Conservation (phyloP, 371 early-diverging fungal species). For the Mortierella sp. region DNA sequence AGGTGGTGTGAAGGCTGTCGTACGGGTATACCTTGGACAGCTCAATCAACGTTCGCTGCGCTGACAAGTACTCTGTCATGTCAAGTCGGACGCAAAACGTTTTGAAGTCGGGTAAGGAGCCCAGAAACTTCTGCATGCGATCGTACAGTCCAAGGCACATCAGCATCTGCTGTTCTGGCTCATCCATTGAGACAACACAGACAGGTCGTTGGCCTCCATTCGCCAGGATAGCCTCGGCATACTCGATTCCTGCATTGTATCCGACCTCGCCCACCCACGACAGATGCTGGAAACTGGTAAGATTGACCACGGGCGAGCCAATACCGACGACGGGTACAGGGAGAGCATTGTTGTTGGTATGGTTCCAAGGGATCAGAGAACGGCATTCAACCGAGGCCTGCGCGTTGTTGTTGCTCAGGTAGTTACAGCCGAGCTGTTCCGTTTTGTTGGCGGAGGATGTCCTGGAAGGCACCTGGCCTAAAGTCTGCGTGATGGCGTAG, state of each 20-base stretch:
- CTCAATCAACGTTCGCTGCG: conserved; percentile 11
- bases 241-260: conserved; percentile 21
- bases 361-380: conserved; percentile 36
- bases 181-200: conserved; percentile 23
- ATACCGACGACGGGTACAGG: conserved; percentile 33
- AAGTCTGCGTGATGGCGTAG: conserved; percentile 31
- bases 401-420: not conserved
- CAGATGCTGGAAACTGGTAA: conserved; percentile 10
- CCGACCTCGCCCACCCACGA: conserved; percentile 41
- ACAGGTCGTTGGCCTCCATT: conserved; percentile 8
- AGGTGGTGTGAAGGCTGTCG: conserved; percentile 39
- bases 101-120: conserved; percentile 19
- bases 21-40: conserved; percentile 12
- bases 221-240: conserved; percentile 25
- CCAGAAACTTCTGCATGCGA: conserved; percentile 10
- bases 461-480: conserved; percentile 8
- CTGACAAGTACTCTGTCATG: conserved; percentile 2
- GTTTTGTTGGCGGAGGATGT: conserved; percentile 21
- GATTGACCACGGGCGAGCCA: conserved; percentile 15
- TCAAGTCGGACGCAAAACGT: conserved; percentile 25
- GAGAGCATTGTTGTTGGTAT: conserved; percentile 27
- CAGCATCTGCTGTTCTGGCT: conserved; percentile 21
- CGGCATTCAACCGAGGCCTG: conserved; percentile 8
- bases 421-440: conserved; percentile 16
- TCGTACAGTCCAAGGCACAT: conserved; percentile 37